Evolutionary conservation across 441 rosid genomes (phyloP).

Genomic region (Jatropha podagrica): DNA sequence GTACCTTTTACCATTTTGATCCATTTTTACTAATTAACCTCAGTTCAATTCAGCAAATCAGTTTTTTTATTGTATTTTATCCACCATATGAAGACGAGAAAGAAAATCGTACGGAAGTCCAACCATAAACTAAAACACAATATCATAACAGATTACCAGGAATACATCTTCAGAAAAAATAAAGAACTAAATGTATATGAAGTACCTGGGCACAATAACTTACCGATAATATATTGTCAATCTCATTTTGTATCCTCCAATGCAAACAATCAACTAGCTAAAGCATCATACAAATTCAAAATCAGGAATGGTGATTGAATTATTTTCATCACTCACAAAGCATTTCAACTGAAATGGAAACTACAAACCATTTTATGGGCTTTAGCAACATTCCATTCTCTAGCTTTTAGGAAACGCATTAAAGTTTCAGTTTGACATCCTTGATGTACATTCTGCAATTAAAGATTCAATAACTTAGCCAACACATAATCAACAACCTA

Average conservation of each 20-base stretch:
- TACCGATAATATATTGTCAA: constrained; percentile 73
- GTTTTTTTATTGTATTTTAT: too few species aligned
- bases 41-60: too few species aligned
- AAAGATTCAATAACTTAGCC: constrained; percentile 13
- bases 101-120: background rate
- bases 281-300: constrained; percentile 23
- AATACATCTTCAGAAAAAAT: constrained; percentile 7
- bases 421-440: constrained; percentile 70
- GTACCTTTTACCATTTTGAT: too few species aligned
- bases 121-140: background rate
- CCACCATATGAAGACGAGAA: too few species aligned
- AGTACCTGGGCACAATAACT: constrained; percentile 31
- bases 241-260: constrained; percentile 87
- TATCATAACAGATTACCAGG: background rate
- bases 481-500: background rate
- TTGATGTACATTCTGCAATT: constrained; percentile 76
- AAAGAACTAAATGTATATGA: constrained; percentile 1
- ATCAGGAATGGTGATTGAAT: constrained; percentile 19
- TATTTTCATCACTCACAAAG: background rate
- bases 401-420: constrained; percentile 82
- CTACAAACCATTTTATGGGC: constrained; percentile 83
- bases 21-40: too few species aligned
- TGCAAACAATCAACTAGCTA: constrained; percentile 82
- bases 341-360: constrained; percentile 1
- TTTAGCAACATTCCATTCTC: constrained; percentile 79